Evolutionary conservation across 2,329 filamentous ascomycete species (phyloP), one percentile per base, ranked within the genome.

Genomic region (Monosporascus ibericus): DNA sequence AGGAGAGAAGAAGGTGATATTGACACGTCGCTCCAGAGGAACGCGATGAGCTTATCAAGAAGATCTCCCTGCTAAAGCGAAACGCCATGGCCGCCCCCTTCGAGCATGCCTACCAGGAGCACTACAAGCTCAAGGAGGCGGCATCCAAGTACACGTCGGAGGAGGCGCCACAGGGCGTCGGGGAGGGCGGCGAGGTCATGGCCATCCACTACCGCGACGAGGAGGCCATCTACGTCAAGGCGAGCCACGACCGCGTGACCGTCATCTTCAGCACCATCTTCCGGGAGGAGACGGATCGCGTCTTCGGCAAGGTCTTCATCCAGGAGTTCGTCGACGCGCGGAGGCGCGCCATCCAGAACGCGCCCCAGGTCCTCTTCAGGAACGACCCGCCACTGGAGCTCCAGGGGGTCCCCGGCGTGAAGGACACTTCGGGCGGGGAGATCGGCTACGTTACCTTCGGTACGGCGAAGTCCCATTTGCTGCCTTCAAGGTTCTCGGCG

Each of bases 251-350:
- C 70, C 86, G 94, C 65, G 94, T 99, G 49, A 99, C 95, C 1
- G 92, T 99, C 65, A 99, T 99, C 67, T 99, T 99, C 80, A 96
- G 91, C 74, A 99, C 94, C 42, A 84, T 97, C 49, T 99, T 99
- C 80, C 82, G 90, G 53, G 95, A 99, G 69, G 95, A 99, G 75
- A 99, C 95, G 51, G 94, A 99, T 69, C 81, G 92, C 56, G 90
- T 99, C 53, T 99, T 95, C 65, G 94, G 94, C 63, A 97, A 96
- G 75, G 91, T 99, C 15, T 99, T 99, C 69, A 84, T 99, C 62
- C 92, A 96, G 75, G 94, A 99, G 72, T 99, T 99, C 60, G 95
- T 97, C 52, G 94, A 99, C 73, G 94, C 95, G 8, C 81, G 94
- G 70, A 83, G 92, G 69, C 86, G 94, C 74, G 92, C 92, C 20